Evolutionary conservation across 345 rosid species (phyloP).

Genomic region (rapeseed (Brassica napus)): Da-Ae NC_063448.1:13290501-13291000

Average conservation of each 20-base stretch:
- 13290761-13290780: constrained; percentile 25
- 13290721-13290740: constrained; percentile 44
- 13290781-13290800: constrained; percentile 34
- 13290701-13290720: constrained; percentile 61
- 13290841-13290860: constrained; percentile 46
- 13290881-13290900: constrained; percentile 85
- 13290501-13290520: constrained; percentile 7
- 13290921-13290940: constrained; percentile 42
- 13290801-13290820: constrained; percentile 60
- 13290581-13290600: constrained; percentile 75
- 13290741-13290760: constrained; percentile 31
- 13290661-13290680: constrained; percentile 82
- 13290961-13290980: constrained; percentile 81
- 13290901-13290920: constrained; percentile 58
- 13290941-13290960: constrained; percentile 47
- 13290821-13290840: constrained; percentile 47
- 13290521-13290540: not conserved
- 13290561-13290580: constrained; percentile 80
- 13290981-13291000: constrained; percentile 53
- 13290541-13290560: constrained; percentile 15
- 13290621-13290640: constrained; percentile 81
- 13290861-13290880: constrained; percentile 67
- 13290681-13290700: constrained; percentile 80
- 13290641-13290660: constrained; percentile 88
- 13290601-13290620: constrained; percentile 97